Conservation (phyloP, 139 green algal genomes). For the Chlorella sp. region DNA sequence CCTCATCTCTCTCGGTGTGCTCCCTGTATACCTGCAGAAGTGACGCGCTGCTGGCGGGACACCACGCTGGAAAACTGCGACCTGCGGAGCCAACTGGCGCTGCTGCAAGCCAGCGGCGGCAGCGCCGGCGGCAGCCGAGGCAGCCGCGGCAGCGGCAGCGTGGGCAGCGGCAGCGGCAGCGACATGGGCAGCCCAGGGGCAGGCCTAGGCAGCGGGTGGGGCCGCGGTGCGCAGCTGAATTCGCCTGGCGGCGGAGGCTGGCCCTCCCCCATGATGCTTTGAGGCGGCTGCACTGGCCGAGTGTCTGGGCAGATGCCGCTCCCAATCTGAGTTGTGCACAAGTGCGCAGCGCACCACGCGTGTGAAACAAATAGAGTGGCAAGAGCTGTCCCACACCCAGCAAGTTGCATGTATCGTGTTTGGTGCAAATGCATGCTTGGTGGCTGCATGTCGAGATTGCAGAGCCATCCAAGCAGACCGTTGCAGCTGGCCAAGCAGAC, state of each 20-base stretch:
- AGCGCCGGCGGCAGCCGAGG: neutral
- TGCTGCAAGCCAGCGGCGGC: neutral
- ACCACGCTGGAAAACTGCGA: slow-evolving; percentile 14
- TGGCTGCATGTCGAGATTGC: too few relatives aligned
- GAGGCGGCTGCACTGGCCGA: neutral
- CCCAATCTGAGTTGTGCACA: too few relatives aligned
- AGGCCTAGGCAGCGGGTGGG: neutral
- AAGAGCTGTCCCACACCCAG: too few relatives aligned
- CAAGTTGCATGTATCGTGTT: too few relatives aligned
- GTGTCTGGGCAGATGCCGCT: too few relatives aligned
- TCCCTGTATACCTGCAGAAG: neutral
- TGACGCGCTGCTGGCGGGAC: slow-evolving; percentile 19
- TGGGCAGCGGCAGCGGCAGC: slow-evolving; percentile 13
- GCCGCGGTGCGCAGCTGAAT: neutral
- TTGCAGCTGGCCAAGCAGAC: too few relatives aligned
- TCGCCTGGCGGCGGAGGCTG: slow-evolving; percentile 5
- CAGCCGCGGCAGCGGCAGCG: neutral
- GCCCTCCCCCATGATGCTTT: slow-evolving; percentile 24
- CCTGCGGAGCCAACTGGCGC: slow-evolving; percentile 1
- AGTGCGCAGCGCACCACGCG: too few relatives aligned
- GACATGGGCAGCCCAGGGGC: slow-evolving; percentile 5
- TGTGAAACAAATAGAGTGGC: too few relatives aligned
- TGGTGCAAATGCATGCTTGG: too few relatives aligned
- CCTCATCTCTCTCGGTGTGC: too few relatives aligned
- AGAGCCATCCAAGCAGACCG: too few relatives aligned